Base-by-base conservation (phyloP, 2,329 filamentous ascomycete genomes). In the Zelopaecilomyces penicillatus region DNA sequence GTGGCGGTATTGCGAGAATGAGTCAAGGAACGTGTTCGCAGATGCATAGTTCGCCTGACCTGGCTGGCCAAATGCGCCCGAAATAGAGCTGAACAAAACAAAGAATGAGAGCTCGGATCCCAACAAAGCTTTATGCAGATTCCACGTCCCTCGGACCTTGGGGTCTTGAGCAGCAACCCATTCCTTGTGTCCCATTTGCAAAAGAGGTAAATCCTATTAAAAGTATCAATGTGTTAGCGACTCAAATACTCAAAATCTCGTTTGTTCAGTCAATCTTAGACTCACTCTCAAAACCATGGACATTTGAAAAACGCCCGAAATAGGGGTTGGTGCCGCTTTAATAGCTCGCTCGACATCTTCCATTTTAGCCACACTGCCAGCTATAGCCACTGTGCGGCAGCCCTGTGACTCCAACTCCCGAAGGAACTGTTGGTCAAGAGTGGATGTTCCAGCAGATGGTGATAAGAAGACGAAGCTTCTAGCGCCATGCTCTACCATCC, bases 271-370 rank as follows among this genome's bases (percentile, higher is more conserved):
- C 19, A 19, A 19, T 19, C 19, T 19, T 19, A 30, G 9, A 26
- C 34, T 37, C 37, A 48, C 48, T 12, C 41, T 37, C 3, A 47
- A 31, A 5, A 67, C 55, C 57, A 66, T 61, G 3, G 65, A 64
- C 6, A 64, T 63, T 29, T 68, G 59, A 3, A 58, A 56, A 6
- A 68, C 64, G 33, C 66, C 65, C 0, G 50, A 57, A 27, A 68
- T 57, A 0, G 57, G 56, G 4, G 64, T 61, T 52, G 65, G 12
- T 44, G 45, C 48, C 8, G 44, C 39, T 27, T 35, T 12, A 4
- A 52, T 35, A 9, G 44, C 48, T n/a, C 38, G 32, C 12, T 40
- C 31, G 3, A 52, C 48, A 37, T 50, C 48, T 8, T 38, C 31
- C 9, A 47, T 5, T 9, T 36, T 31, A 6, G 39, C 42, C 6